These are phyloP conservation scores for Skeletonema tropicum DNA, from an alignment of 108 stramenopile genomes.

Conservation along the genomic window DNA sequence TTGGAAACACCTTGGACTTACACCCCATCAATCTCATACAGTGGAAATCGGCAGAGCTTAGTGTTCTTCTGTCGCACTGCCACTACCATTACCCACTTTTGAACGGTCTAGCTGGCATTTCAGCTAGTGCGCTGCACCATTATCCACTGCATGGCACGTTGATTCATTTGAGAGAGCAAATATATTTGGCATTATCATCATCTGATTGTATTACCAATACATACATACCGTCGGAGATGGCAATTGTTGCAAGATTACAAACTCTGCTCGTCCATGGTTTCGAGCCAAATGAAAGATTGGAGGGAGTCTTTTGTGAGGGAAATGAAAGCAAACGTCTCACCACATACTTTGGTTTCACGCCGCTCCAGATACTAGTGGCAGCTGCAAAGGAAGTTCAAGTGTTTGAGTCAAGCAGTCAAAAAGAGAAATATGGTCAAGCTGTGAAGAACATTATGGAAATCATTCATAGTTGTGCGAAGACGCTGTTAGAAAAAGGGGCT, in stretches of 20 bases:
- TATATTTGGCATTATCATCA: conserved; percentile 19
- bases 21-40: conserved; percentile 55
- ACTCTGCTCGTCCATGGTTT: conserved; percentile 67
- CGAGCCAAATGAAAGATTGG: conserved; percentile 82
- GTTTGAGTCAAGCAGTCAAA: conserved; percentile 11
- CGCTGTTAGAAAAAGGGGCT: conserved; percentile 62
- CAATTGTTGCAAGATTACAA: conserved; percentile 46
- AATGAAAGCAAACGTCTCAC: conserved; percentile 38
- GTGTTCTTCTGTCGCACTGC: conserved; percentile 48
- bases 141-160: conserved; percentile 78
- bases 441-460: conserved; percentile 30
- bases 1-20: conserved; percentile 29
- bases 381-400: conserved; percentile 41
- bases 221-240: conserved; percentile 12
- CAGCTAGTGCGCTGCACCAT: conserved; percentile 58
- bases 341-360: conserved; percentile 72
- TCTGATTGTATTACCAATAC: conserved; percentile 3
- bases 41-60: conserved; percentile 58
- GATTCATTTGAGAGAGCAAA: conserved; percentile 46
- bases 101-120: conserved; percentile 42
- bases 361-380: conserved; percentile 71
- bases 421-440: conserved; percentile 37
- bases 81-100: conserved; percentile 60
- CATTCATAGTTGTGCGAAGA: conserved; percentile 48
- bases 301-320: conserved; percentile 47